These are phyloP conservation scores for Simmondsia chinensis DNA, from an alignment of 148 eudicot species.

Conservation along the genomic window DNA sequence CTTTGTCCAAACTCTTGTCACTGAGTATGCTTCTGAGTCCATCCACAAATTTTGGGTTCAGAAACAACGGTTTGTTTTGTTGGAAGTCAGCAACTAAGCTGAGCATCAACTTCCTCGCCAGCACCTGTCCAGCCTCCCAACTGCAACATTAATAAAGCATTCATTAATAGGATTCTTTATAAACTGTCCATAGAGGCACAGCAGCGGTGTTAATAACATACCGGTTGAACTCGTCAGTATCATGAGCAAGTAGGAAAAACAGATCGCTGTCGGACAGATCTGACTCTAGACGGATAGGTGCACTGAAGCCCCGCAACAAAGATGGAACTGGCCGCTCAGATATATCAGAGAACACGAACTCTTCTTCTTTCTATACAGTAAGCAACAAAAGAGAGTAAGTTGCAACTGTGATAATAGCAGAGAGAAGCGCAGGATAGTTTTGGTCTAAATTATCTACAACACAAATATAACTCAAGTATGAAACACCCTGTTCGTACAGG, in stretches of 20 bases:
- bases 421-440: too few species aligned
- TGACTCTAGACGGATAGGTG: slow-evolving; percentile 82
- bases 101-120: slow-evolving; percentile 90
- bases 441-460: too few species aligned
- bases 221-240: slow-evolving; percentile 98
- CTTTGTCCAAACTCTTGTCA: slow-evolving; percentile 79
- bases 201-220: too few species aligned
- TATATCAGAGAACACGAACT: slow-evolving; percentile 73
- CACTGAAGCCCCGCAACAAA: slow-evolving; percentile 79
- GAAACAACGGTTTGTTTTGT: slow-evolving; percentile 57
- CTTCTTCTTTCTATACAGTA: slow-evolving; percentile 74
- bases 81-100: slow-evolving; percentile 76
- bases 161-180: neutral
- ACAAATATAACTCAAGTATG: too few species aligned
- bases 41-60: slow-evolving; percentile 64
- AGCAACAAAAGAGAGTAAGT: slow-evolving; percentile 1
- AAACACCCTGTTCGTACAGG: too few species aligned
- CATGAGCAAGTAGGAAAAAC: slow-evolving; percentile 92
- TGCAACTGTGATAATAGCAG: neutral
- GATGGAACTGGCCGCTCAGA: slow-evolving; percentile 78
- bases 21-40: slow-evolving; percentile 69
- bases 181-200: too few species aligned
- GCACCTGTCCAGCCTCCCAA: slow-evolving; percentile 94
- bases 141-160: slow-evolving; percentile 24
- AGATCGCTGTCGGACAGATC: slow-evolving; percentile 79